A percentile compares a stretch with the other conserved stretches of the same genome.
phyloP scores from a whole-genome alignment of 805 yeast genomes.

The Kuraishia piskuri region DNA sequence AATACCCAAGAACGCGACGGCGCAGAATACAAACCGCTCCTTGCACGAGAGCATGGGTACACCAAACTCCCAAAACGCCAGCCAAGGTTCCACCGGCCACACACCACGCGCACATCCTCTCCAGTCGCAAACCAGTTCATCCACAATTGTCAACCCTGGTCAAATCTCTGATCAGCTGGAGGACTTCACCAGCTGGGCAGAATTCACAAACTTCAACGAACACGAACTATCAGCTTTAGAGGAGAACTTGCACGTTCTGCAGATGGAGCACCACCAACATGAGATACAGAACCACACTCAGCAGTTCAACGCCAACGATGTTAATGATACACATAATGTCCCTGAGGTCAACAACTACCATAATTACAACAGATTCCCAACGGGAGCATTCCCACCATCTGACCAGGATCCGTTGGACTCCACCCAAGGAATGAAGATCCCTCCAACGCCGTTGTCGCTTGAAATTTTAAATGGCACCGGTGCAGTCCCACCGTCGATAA shows the following conservation, averaged over 20 bases:
- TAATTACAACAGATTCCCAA: neutral
- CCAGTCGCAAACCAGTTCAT: neutral
- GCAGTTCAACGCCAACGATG: neutral
- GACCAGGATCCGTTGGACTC: neutral
- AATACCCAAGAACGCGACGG: neutral
- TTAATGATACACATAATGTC: neutral
- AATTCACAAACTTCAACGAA: slow-evolving; percentile 3
- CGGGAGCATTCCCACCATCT: neutral
- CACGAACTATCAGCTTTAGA: neutral
- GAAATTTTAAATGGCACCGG: neutral
- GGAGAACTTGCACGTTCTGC: neutral
- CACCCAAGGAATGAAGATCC: neutral
- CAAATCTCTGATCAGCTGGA: slow-evolving; percentile 1
- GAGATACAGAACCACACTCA: neutral
- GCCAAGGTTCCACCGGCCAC: neutral
- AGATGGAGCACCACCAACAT: slow-evolving; percentile 1
- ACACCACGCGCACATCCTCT: neutral
- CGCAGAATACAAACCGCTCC: neutral
- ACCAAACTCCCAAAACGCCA: neutral
- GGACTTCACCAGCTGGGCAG: slow-evolving; percentile 2
- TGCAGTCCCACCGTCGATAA: neutral
- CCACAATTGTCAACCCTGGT: neutral
- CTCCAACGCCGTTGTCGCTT: neutral
- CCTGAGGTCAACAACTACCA: neutral
- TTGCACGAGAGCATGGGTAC: neutral